These are phyloP conservation scores for Aspergillus pseudotamarii DNA, from an alignment of 2,329 filamentous ascomycete genomes.

Conservation along the genomic window DNA sequence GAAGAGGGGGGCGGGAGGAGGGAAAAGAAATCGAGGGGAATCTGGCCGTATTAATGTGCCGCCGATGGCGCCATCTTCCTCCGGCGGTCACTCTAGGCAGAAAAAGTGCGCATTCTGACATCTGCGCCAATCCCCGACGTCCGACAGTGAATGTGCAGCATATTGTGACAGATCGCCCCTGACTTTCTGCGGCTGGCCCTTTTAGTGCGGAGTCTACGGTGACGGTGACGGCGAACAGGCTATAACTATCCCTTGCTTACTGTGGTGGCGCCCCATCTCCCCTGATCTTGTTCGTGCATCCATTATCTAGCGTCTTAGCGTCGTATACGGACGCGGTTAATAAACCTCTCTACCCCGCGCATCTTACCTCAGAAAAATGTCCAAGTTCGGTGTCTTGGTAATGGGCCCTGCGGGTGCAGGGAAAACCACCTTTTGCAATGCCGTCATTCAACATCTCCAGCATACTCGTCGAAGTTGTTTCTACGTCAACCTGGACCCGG, in stretches of 20 bases:
- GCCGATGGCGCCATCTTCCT: slow-evolving; percentile 33
- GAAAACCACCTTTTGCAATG: slow-evolving; percentile 95
- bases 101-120: slow-evolving; percentile 7
- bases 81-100: slow-evolving; percentile 32
- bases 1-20: slow-evolving; percentile 24
- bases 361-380: slow-evolving; percentile 58
- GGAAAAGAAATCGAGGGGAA: slow-evolving; percentile 12
- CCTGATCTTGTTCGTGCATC: background rate
- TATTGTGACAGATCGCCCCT: background rate
- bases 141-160: background rate
- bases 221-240: background rate
- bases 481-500: slow-evolving; percentile 98
- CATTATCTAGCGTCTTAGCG: background rate
- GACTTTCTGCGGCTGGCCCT: background rate
- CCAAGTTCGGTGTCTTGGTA: slow-evolving; percentile 90
- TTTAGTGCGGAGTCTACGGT: background rate
- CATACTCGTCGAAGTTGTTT: slow-evolving; percentile 91
- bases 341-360: background rate
- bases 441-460: slow-evolving; percentile 88
- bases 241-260: background rate
- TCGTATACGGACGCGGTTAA: background rate
- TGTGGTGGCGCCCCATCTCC: background rate
- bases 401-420: slow-evolving; percentile 96
- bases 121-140: background rate
- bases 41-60: slow-evolving; percentile 22